A percentile compares a stretch with the other conserved stretches of the same genome.
Evolutionary conservation across 192 early-diverging fungal species (phyloP).

Genomic region (Linnemannia elongata): DNA sequence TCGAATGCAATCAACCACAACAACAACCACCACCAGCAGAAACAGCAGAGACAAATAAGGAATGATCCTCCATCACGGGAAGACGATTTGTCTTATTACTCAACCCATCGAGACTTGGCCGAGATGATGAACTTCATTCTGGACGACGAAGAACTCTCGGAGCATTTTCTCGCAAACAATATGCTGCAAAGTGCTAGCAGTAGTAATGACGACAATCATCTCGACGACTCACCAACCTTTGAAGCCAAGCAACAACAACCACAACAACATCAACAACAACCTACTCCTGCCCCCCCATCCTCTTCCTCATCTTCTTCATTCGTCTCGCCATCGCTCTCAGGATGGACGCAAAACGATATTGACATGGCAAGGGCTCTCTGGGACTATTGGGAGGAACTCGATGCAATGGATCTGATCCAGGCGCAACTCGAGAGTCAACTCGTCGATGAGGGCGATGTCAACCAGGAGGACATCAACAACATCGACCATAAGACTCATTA

Average conservation of each 20-base stretch:
- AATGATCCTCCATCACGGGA: background rate
- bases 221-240: background rate
- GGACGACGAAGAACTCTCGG: background rate
- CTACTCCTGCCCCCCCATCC: background rate
- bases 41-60: background rate
- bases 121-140: background rate
- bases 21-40: background rate
- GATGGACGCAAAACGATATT: slow-evolving; percentile 12
- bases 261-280: background rate
- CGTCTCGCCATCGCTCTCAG: background rate
- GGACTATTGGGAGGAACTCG: slow-evolving; percentile 26
- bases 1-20: background rate
- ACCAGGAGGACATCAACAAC: background rate
- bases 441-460: background rate
- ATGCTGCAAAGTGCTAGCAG: background rate
- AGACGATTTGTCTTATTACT: background rate
- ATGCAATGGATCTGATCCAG: slow-evolving; percentile 19
- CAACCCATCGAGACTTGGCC: background rate
- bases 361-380: slow-evolving; percentile 19
- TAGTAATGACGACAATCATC: background rate
- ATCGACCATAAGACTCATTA: background rate
- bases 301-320: background rate
- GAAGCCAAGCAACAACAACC: background rate
- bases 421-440: slow-evolving; percentile 12
- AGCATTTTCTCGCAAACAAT: background rate